Evolutionary conservation across 305 asterid genomes (phyloP).

Genomic region (Andrographis paniculata): DNA sequence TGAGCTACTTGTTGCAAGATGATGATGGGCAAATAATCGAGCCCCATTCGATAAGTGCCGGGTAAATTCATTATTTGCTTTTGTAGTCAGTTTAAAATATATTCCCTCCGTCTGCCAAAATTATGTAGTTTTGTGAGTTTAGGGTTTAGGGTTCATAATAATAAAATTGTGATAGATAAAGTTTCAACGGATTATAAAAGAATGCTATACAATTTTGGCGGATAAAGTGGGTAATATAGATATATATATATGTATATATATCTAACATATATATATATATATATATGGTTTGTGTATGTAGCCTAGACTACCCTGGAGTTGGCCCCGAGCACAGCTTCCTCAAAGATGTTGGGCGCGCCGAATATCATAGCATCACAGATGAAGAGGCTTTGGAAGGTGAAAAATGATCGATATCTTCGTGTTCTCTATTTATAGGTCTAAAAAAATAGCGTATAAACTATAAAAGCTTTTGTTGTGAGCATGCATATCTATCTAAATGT

Average conservation of each 20-base stretch:
- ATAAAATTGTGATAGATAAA: too few relatives aligned
- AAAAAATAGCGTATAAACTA: too few relatives aligned
- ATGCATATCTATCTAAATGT: too few relatives aligned
- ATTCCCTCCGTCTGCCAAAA: too few relatives aligned
- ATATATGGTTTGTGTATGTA: constrained; percentile 13
- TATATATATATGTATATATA: too few relatives aligned
- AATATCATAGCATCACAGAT: constrained; percentile 69
- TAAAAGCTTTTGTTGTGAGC: too few relatives aligned
- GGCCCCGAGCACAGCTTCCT: constrained; percentile 92
- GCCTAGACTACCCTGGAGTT: constrained; percentile 86
- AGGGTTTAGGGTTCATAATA: too few relatives aligned
- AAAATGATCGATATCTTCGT: not conserved
- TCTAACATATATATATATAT: constrained; percentile 4
- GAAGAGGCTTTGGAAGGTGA: constrained; percentile 86
- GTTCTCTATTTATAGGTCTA: too few relatives aligned
- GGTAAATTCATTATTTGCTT: constrained; percentile 21
- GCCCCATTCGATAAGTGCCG: constrained; percentile 97
- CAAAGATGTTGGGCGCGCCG: constrained; percentile 81
- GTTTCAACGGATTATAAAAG: too few relatives aligned
- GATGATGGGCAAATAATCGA: constrained; percentile 90
- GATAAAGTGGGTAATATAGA: too few relatives aligned
- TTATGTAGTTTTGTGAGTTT: too few relatives aligned
- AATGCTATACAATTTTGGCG: too few relatives aligned
- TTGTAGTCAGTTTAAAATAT: not conserved
- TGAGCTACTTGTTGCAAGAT: constrained; percentile 94